A percentile compares a stretch with the other conserved stretches of the same genome.
These are phyloP conservation scores for Rhodotorula sp. DNA, from an alignment of 1,284 basidiomycete species.

Conservation along the genomic window DNA sequence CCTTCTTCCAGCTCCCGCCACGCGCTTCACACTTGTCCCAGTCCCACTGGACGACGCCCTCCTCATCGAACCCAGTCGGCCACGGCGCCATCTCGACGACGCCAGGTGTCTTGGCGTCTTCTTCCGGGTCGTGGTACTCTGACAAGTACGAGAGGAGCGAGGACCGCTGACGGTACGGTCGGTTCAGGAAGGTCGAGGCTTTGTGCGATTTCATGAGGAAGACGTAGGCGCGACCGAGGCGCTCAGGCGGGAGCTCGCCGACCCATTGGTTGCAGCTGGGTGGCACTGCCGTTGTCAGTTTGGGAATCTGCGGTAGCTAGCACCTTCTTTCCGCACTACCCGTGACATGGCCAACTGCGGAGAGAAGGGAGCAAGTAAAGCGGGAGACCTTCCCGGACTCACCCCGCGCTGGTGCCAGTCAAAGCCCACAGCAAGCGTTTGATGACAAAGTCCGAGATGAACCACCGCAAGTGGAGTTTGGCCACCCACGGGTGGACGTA, in stretches of 20 bases:
- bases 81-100: constrained; percentile 63
- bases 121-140: constrained; percentile 59
- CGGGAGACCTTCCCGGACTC: constrained; percentile 38
- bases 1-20: constrained; percentile 49
- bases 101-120: constrained; percentile 52
- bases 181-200: constrained; percentile 62
- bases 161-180: constrained; percentile 56
- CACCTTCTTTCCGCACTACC: too few species aligned
- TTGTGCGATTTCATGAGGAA: constrained; percentile 53
- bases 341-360: too few species aligned
- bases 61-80: constrained; percentile 55
- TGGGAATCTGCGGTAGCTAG: too few species aligned
- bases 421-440: constrained; percentile 63
- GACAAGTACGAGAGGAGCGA: constrained; percentile 54
- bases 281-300: too few species aligned
- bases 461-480: constrained; percentile 60
- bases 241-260: constrained; percentile 60
- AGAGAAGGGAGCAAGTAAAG: background rate
- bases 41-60: constrained; percentile 57
- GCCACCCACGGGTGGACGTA: constrained; percentile 61
- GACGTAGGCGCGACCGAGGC: constrained; percentile 55
- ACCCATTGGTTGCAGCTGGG: constrained; percentile 65
- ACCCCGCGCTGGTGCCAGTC: constrained; percentile 62
- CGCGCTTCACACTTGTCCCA: constrained; percentile 46
- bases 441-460: constrained; percentile 53